Evolutionary conservation across 768 basidiomycete genomes (phyloP), one percentile per base, ranked within the genome.

Genomic region (Boletus tomentosulus): DNA sequence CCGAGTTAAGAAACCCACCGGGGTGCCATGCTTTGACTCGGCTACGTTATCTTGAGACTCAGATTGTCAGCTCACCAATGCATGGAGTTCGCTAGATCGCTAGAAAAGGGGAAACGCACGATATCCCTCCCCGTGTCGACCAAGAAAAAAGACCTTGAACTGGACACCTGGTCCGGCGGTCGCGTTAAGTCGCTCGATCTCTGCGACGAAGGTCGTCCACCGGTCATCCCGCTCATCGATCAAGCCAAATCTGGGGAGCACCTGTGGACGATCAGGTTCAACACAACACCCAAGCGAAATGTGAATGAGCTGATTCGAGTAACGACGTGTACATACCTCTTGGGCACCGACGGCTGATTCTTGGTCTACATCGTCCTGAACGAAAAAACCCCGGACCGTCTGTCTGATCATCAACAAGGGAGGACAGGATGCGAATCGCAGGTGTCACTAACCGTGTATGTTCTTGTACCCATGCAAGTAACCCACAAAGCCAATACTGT

Each of bases 51-150:
- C 86, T 89, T 22, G 16, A 41, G 0, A 48, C 1, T 6, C 0
- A 16, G 8, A 1, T 4, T 6, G 12, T 49, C 28, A 44, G 7
- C 25, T n/a, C 22, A 3, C 12, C 8, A 46, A 31, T 3, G 22
- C 10, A 27, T 28, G 16, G 4, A 35, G 27, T n/a, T 33, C n/a
- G n/a, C n/a, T n/a, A n/a, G n/a, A n/a, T 33, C n/a, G n/a, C n/a
- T 15, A 28, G 53, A 5, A 15, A 10, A 13, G 2, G 3, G 16
- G 44, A 25, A 15, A 63, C 64, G 50, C 19, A 64, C 63, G 63
- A 45, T 64, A 64, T 9, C 87, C 89, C 67, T 90, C 73, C 1
- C 89, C 89, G 56, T 92, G 89, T 58, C 89, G 74, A 3, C 79
- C 80, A 2, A 89, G 66, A 53, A 85, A 79, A 51, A 90, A 71